Evolutionary conservation across 2,329 filamentous ascomycete species (phyloP), one percentile per base, ranked within the genome.

Genomic region (Colletotrichum melonis): DNA sequence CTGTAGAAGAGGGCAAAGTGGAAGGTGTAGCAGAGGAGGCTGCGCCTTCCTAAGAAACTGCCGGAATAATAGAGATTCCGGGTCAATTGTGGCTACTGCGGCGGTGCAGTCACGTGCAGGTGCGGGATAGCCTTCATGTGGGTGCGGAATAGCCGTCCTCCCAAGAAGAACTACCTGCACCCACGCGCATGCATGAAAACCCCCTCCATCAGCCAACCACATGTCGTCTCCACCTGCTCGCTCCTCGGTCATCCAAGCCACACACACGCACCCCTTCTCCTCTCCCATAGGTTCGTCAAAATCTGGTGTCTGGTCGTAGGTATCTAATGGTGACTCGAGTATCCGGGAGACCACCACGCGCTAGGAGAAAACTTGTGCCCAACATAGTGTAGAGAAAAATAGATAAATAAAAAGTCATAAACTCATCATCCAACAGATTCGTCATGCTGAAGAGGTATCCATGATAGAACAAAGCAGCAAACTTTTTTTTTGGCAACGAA

Each of bases 391-490:
- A 64, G 42, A 64, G 26, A 49, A 54, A 63, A 42, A 56, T 35
- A 19, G n/a, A 22, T 30, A n/a, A 63, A 52, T 24, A 60, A 35
- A 67, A 49, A 54, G 64, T 74, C 73, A 62, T 74, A 73, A 49
- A 65, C 66, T 75, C 73, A 32, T 75, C 66, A 74, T 69, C 58
- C 65, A 75, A 74, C 73, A 75, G 70, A 66, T 73, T 57, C 73
- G 71, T 63, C 58, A 66, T 75, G 71, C 73, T 73, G 69, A 73
- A 73, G 73, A 74, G 73, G 73, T 75, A 75, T 75, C 70, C 73
- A 75, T 73, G 62, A 75, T 72, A 66, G 70, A 75, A 67, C 63
- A 74, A 66, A 75, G 73, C 67, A 75, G 59, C 66, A 74, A 73
- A 63, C 63, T 74, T 75, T 70, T 75, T 32, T 63, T 55, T 58